These are phyloP conservation scores for Penicillium sp. DNA, from an alignment of 2,329 filamentous ascomycete species.

Conservation along the genomic window DNA sequence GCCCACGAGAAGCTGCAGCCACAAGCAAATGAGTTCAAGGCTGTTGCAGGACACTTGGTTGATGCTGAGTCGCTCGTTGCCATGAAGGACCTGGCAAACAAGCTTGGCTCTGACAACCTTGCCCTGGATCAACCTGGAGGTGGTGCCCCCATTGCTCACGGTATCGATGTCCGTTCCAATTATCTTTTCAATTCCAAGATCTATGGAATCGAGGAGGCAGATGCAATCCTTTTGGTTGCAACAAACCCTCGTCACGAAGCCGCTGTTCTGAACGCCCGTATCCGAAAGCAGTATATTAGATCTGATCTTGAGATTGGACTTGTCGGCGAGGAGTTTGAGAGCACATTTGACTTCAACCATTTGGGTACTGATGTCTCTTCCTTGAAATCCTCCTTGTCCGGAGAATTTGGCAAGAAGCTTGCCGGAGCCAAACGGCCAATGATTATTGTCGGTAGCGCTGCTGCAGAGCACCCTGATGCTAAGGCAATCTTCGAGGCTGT, in stretches of 20 bases:
- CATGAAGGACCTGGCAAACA: conserved; percentile 96
- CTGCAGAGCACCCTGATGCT: conserved; percentile 85
- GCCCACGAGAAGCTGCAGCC: conserved; percentile 77
- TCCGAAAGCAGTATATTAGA: conserved; percentile 95
- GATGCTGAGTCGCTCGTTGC: conserved; percentile 93
- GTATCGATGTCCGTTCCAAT: conserved; percentile 88
- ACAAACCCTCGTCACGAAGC: conserved; percentile 96
- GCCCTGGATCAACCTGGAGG: conserved; percentile 87
- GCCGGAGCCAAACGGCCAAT: conserved; percentile 84
- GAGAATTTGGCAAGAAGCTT: conserved; percentile 90
- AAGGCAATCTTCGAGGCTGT: conserved; percentile 92
- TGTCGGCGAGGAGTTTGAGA: conserved; percentile 85
- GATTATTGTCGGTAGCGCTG: conserved; percentile 92
- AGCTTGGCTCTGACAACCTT: conserved; percentile 92
- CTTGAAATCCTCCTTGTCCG: conserved; percentile 80
- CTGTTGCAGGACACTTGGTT: conserved; percentile 82
- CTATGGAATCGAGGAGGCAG: conserved; percentile 88
- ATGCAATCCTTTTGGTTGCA: conserved; percentile 85
- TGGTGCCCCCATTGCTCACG: conserved; percentile 80
- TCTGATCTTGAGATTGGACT: conserved; percentile 91
- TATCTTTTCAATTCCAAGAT: conserved; percentile 97
- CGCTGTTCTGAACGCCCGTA: conserved; percentile 90
- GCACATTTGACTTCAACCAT: conserved; percentile 93
- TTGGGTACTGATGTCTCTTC: conserved; percentile 75
- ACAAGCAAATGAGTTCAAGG: conserved; percentile 93